Evolutionary conservation across 2,329 filamentous ascomycete species (phyloP).

Genomic region (Alternaria gaisen): DNA sequence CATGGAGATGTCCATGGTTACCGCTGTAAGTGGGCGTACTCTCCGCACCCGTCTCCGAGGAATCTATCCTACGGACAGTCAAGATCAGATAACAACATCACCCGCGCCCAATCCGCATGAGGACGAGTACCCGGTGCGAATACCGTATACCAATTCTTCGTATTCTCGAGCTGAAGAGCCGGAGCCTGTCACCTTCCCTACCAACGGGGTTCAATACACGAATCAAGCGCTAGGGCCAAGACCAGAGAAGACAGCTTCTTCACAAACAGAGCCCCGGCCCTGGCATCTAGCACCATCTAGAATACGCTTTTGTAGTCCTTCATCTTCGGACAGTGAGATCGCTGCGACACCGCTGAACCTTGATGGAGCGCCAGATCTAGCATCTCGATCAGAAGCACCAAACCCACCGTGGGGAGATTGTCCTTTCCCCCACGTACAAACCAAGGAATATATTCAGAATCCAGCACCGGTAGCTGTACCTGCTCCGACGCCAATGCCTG

Average conservation of each 20-base stretch:
- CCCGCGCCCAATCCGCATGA: neutral
- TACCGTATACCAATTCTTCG: neutral
- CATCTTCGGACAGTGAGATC: neutral
- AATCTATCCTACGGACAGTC: neutral
- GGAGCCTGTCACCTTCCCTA: neutral
- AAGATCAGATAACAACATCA: neutral
- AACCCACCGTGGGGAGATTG: neutral
- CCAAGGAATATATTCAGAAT: neutral
- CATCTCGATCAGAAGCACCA: neutral
- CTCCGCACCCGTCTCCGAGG: neutral
- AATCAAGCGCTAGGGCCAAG: neutral
- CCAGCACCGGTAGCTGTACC: neutral
- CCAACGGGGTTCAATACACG: neutral
- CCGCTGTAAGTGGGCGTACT: neutral
- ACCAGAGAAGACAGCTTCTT: neutral
- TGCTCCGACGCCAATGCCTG: neutral
- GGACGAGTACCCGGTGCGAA: neutral
- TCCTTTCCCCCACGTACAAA: neutral
- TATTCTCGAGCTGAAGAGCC: neutral
- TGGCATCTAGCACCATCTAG: neutral
- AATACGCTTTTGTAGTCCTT: neutral
- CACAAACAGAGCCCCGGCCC: neutral
- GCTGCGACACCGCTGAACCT: neutral
- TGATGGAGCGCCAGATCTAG: neutral
- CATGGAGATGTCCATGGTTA: constrained; percentile 8